Conservation (phyloP, 2,329 filamentous ascomycete species). For the Hypoxylon sp. region DNA sequence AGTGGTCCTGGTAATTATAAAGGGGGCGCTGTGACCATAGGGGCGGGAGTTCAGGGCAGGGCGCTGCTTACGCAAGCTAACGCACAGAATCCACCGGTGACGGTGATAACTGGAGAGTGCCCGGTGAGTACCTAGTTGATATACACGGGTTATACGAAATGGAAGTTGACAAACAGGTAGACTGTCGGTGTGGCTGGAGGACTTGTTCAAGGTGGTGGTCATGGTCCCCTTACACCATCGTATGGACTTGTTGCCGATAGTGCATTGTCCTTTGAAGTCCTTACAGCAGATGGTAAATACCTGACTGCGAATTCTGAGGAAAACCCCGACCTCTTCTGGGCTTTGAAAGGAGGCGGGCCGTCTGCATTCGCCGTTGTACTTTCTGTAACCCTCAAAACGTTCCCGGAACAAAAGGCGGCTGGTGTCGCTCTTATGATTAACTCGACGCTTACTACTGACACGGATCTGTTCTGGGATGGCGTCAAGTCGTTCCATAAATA, state of each 20-base stretch:
- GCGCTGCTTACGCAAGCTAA: conserved; percentile 62
- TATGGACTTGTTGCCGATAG: conserved; percentile 63
- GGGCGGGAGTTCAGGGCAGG: conserved; percentile 66
- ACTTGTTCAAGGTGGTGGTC: conserved; percentile 70
- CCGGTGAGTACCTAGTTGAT: conserved; percentile 56
- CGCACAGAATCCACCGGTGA: conserved; percentile 56
- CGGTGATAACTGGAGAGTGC: conserved; percentile 68
- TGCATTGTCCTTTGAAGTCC: conserved; percentile 61
- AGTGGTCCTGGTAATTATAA: conserved; percentile 57
- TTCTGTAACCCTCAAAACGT: conserved; percentile 67
- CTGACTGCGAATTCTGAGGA: conserved; percentile 61
- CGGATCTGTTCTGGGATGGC: conserved; percentile 63
- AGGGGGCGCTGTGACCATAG: conserved; percentile 66
- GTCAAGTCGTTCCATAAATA: conserved; percentile 64
- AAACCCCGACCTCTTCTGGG: conserved; percentile 71
- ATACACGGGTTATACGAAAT: not conserved
- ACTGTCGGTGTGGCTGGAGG: conserved; percentile 74
- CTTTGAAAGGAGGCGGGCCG: conserved; percentile 67
- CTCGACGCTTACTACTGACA: conserved; percentile 54
- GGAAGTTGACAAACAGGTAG: conserved; percentile 46
- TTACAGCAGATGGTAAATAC: conserved; percentile 62
- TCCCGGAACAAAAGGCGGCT: conserved; percentile 60
- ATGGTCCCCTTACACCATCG: conserved; percentile 60
- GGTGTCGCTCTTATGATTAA: conserved; percentile 61
- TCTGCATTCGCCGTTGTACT: conserved; percentile 67